Conservation (phyloP, 2,329 filamentous ascomycete species). For the Capronia americana region DNA sequence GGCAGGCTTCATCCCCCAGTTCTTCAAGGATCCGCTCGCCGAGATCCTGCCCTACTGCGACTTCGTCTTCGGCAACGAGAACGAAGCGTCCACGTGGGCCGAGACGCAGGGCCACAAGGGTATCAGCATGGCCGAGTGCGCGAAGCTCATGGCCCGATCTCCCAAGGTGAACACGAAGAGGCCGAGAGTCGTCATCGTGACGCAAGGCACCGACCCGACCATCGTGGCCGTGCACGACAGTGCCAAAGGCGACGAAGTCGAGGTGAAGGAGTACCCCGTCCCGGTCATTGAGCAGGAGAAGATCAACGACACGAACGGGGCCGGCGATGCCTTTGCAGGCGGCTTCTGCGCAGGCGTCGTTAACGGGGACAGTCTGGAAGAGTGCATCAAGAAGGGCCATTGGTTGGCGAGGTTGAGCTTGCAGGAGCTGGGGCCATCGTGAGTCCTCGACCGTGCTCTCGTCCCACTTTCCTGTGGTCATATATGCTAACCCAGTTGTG, state of each 20-base stretch:
- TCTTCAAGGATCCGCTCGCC: conserved; percentile 96
- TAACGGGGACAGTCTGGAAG: conserved; percentile 78
- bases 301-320: conserved; percentile 97
- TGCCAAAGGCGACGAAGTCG: conserved; percentile 60
- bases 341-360: conserved; percentile 91
- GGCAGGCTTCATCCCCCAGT: conserved; percentile 93
- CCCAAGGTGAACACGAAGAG: conserved; percentile 79
- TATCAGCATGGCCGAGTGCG: conserved; percentile 65
- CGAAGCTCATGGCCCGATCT: conserved; percentile 80
- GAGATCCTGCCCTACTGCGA: conserved; percentile 91
- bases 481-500: conserved; percentile 2
- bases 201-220: conserved; percentile 91
- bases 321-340: conserved; percentile 94
- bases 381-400: conserved; percentile 87
- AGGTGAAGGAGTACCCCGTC: conserved; percentile 79
- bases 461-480: background rate
- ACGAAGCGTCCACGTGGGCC: conserved; percentile 87
- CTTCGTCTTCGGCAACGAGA: conserved; percentile 96
- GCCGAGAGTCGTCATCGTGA: conserved; percentile 86
- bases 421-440: conserved; percentile 91
- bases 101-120: conserved; percentile 80
- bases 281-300: conserved; percentile 75
- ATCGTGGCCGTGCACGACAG: conserved; percentile 77
- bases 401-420: conserved; percentile 96
- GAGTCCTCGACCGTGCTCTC: conserved; percentile 51